Conservation (phyloP, 176 grass and related monocot genomes). For the Carex kokanica region DNA sequence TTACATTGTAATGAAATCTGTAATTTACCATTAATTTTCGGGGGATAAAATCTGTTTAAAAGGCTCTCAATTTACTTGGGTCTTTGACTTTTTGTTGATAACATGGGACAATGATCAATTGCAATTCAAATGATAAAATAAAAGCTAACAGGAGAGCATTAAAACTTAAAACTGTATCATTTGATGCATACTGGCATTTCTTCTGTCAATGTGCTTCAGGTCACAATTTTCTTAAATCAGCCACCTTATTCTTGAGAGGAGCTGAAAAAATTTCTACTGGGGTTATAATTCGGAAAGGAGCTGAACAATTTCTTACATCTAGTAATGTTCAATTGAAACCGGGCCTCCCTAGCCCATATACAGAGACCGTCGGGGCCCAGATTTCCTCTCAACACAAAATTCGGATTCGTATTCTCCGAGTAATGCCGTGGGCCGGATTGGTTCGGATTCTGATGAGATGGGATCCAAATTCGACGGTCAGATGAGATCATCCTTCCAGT, state of each 20-base stretch:
- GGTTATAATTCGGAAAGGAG: too few relatives aligned
- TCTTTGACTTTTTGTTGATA: neutral
- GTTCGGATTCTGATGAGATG: too few relatives aligned
- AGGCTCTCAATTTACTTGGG: neutral
- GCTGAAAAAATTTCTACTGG: neutral
- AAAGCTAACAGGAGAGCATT: neutral
- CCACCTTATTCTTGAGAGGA: too few relatives aligned
- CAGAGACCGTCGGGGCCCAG: neutral
- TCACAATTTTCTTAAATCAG: too few relatives aligned
- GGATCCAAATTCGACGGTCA: neutral
- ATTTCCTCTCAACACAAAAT: neutral
- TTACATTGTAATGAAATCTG: neutral
- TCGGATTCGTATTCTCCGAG: too few relatives aligned
- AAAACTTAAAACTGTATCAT: too few relatives aligned
- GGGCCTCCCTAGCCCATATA: neutral
- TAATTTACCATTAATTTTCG: neutral
- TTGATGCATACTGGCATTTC: too few relatives aligned
- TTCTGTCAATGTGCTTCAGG: neutral
- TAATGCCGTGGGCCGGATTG: too few relatives aligned
- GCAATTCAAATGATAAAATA: neutral
- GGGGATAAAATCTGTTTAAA: neutral
- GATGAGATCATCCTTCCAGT: neutral
- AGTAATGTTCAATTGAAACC: neutral
- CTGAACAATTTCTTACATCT: neutral
- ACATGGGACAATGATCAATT: neutral